Percentiles rank a stretch among this genome's conserved stretches.
Evolutionary conservation across 2,329 filamentous ascomycete genomes (phyloP).

Genomic region (Colletotrichum australisinense): DNA sequence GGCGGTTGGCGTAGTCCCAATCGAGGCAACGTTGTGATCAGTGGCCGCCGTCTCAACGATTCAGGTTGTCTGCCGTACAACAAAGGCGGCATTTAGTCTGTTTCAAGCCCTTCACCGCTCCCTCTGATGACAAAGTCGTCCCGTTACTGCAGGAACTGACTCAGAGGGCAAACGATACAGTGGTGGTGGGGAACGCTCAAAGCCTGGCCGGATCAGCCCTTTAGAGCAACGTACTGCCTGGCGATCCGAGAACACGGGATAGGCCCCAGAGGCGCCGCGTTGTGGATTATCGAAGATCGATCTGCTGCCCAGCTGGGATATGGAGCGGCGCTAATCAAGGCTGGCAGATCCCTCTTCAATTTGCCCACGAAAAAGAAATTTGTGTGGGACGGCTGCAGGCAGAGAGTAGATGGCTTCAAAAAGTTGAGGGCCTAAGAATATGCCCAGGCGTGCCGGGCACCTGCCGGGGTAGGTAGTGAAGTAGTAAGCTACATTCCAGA

Average conservation of each 20-base stretch:
- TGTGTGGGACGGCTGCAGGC: not conserved
- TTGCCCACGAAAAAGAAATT: not conserved
- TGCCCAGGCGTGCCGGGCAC: no score
- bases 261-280: not conserved
- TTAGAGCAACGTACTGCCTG: not conserved
- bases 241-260: constrained; percentile 6
- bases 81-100: constrained; percentile 25
- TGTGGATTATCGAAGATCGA: constrained; percentile 6
- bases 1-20: not conserved
- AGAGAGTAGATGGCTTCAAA: not conserved
- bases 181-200: not conserved
- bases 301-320: not conserved
- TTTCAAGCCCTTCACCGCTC: constrained; percentile 28
- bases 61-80: constrained; percentile 1
- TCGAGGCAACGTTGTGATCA: constrained; percentile 5
- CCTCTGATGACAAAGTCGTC: not conserved
- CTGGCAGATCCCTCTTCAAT: not conserved
- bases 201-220: not conserved
- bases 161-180: not conserved
- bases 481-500: not conserved
- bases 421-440: no score
- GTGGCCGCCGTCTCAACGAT: constrained; percentile 5
- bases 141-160: constrained; percentile 10
- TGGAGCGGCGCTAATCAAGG: not conserved
- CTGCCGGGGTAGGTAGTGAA: no score